Percentiles rank a stretch among this genome's conserved stretches.
Conservation (phyloP, 768 basidiomycete species). For the Tulasnella sp. region DNA sequence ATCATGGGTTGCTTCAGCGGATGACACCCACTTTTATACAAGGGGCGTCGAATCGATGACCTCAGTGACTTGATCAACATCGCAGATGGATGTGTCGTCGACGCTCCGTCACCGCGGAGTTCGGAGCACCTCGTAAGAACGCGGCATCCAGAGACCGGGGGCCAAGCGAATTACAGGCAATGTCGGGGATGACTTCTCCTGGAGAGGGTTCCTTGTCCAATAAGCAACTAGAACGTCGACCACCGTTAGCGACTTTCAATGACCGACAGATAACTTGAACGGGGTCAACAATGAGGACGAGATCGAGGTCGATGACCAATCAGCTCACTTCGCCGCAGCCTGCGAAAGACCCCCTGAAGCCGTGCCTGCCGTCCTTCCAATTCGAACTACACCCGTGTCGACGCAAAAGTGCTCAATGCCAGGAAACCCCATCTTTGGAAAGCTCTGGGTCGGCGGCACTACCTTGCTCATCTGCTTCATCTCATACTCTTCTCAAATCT, state of each 20-base stretch:
- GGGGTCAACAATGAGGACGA: neutral
- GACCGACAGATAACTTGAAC: neutral
- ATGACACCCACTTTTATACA: neutral
- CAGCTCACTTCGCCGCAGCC: neutral
- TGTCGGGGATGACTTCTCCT: neutral
- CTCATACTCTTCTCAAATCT: conserved; percentile 82
- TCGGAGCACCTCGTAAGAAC: neutral
- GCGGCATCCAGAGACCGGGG: neutral
- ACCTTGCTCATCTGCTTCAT: conserved; percentile 79
- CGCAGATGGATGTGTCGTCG: neutral
- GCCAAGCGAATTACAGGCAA: neutral
- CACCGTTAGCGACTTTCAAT: neutral
- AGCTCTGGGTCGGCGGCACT: conserved; percentile 55
- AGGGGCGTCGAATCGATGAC: neutral
- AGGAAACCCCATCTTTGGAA: conserved; percentile 20
- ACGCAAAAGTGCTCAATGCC: conserved; percentile 17
- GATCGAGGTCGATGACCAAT: neutral
- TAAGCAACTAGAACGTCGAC: neutral
- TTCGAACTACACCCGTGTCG: neutral
- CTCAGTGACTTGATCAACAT: neutral
- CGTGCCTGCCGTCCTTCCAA: conserved; percentile 5
- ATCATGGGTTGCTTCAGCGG: neutral
- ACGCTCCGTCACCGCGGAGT: neutral
- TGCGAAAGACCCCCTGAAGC: conserved; percentile 1
- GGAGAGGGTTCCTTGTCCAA: too few relatives aligned